Evolutionary conservation across 495 filamentous ascomycete genomes (phyloP), one percentile per base, ranked within the genome.

Genomic region (Daldinia loculata): DNA sequence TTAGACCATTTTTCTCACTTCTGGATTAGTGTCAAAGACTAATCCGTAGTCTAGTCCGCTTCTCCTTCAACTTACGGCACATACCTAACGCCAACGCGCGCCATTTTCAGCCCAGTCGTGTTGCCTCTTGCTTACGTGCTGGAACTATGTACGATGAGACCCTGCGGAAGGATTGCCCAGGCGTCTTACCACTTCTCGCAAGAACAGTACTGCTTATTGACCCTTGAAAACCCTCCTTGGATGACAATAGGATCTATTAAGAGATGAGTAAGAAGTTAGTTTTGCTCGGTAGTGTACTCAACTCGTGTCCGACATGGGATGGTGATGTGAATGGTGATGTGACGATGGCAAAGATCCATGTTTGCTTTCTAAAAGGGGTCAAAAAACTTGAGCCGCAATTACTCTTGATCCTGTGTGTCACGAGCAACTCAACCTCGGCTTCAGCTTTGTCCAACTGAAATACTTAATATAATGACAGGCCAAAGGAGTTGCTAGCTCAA

Each of bases 381-480:
- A 17, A 17, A 15, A 61, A 30, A 34, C 27, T 73, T 69, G 62
- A 73, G 70, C 70, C 70, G 70, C 66, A 64, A 68, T 65, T 68
- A 12, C 32, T 58, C 57, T 58, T 62, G 45, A 11, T 19, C 19
- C 38, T 43, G 32, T 51, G 36, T 29, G 39, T 36, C 29, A 50
- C 56, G 32, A 6, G 27, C 15, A 52, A 60, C 32, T 5, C 34
- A 56, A 24, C 50, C 36, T 32, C 24, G 48, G 29, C 43, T 45
- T 55, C 48, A 56, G 53, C 53, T 15, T 53, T 26, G 17, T 45
- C 24, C 39, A 34, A 52, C 53, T 29, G 34, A 45, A 64, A 45
- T 65, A 50, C 56, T 68, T 72, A 22, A 19, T 48, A 56, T 29
- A 34, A 56, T 36, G 15, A 22, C 15, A 56, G 53, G 39, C 61